Evolutionary conservation across 163 green algal species (phyloP), one percentile per base, ranked within the genome.

Genomic region (Prototheca cutis): DNA sequence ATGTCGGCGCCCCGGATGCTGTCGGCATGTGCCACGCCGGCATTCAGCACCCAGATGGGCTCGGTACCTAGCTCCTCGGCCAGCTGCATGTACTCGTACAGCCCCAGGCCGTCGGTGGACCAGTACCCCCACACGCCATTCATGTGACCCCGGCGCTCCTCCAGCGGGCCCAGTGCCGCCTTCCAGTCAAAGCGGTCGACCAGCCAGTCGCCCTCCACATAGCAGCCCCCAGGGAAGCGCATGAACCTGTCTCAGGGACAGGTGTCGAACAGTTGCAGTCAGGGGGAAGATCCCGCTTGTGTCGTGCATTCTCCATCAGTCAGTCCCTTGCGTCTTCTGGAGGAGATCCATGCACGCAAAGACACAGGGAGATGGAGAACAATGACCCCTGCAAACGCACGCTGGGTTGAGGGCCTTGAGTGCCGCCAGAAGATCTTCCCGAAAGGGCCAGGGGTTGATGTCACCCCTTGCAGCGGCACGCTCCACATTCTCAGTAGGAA

Each of bases 61-160:
- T 75, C 73, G 17, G 80, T 67, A 18, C 48, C 40, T 5, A 87
- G 58, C 63, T 76, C 79, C 67, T 87, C 77, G 6, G 53, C 66
- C 47, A 87, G 66, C 60, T 70, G 68, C 54, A 88, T 75, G 68
- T 86, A 88, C 66, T 88, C 80, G 61, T 75, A 87, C n/a, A 76
- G 56, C 34, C 68, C 68, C 55, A 76, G 68, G 6, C 76, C 79
- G 53, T 87, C 80, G 6, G 80, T 84, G 40, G 63, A 79, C 79
- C 75, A 86, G 60, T 86, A 84, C 23, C 65, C 63, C 78, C 80
- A 87, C 25, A 78, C 47, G 34, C 64, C 58, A 54, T 86, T 86
- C 33, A 68, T 51, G 69, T 87, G 80, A 6, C 80, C 80, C 4
- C 70, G 61, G 4, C 80, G 79, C 19, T 71, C 58, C 36, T 74